phyloP scores from a whole-genome alignment of 73 alveolate genomes.

The Paramecium sonneborni region DNA sequence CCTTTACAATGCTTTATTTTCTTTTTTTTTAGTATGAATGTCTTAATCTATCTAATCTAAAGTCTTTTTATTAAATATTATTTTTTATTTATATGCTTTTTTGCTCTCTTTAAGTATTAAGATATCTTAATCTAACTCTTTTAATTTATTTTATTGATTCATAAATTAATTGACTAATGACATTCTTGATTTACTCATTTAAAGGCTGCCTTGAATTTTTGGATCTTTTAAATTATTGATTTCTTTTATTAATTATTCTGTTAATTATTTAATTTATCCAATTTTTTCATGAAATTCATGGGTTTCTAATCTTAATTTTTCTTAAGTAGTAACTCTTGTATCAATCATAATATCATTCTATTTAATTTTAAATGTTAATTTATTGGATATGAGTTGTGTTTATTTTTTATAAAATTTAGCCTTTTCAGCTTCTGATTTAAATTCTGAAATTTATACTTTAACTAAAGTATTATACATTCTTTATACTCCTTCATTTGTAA shows the following conservation, averaged over 20 bases:
- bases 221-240: not conserved
- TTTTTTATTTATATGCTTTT: slow-evolving; percentile 29
- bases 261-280: not conserved
- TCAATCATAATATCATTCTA: not conserved
- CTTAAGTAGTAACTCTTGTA: not conserved
- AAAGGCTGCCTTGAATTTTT: not conserved
- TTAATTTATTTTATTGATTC: not conserved
- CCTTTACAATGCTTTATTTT: not conserved
- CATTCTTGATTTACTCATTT: slow-evolving; percentile 23
- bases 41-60: slow-evolving; percentile 8
- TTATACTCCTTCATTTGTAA: slow-evolving; percentile 35
- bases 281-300: slow-evolving; percentile 32
- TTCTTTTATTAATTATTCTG: not conserved
- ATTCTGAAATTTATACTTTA: not conserved
- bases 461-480: slow-evolving; percentile 36
- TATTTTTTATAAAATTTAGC: slow-evolving; percentile 45
- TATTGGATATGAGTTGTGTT: not conserved
- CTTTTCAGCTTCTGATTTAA: slow-evolving; percentile 52
- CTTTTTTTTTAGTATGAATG: not conserved
- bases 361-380: not conserved
- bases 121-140: slow-evolving; percentile 17
- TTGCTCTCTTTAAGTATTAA: not conserved
- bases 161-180: not conserved
- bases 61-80: not conserved
- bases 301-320: slow-evolving; percentile 21